Base-by-base conservation (phyloP, 768 basidiomycete genomes). In the Austroboletus eburneus region DNA sequence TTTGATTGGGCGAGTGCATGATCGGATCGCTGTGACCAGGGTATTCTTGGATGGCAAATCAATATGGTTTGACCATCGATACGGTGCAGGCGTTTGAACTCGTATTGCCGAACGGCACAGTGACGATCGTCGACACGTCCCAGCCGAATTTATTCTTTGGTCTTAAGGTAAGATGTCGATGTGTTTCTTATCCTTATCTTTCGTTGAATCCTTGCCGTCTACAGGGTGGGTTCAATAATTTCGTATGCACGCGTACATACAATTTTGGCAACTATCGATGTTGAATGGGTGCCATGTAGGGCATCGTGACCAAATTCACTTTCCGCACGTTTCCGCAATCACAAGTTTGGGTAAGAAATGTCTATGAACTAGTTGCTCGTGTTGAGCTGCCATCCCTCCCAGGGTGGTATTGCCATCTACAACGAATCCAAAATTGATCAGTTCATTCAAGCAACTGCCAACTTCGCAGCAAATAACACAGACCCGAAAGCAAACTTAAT, bases 181-280 rank as follows among this genome's bases (percentile, higher is more conserved):
- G 18, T 42, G 3, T 0, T 18, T 41, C 27, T 12, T 27, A 27
- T 24, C 39, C 1, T 8, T 10, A 29, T 3, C 10, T 2, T 17
- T 48, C 10, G 16, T 42, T 42, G 5, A 36, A 42, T 14, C 17
- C 10, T 27, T 18, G 12, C 17, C 13, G 10, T 35, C 34, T 35
- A 3, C 43, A 82, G 78, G 83, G 83, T 25, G 82, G 81, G 9
- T 58, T 71, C 52, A 83, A 85, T 51, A 85, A 85, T 50, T 83
- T 81, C 48, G 74, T 73, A 36, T 9, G 62, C 42, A 27, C 9
- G 2, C 17, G 45, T 18, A 16, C 1, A 7, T 18, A 37, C 30
- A 6, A n/a, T 18, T 22, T 20, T 6, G 9, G 7, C 46, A 13
- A n/a, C 4, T 4, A 48, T 23, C 23, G 7, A 12, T 1, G 4